phyloP scores from a whole-genome alignment of 495 filamentous ascomycete species.

The Talaromyces nanjingensis region DNA sequence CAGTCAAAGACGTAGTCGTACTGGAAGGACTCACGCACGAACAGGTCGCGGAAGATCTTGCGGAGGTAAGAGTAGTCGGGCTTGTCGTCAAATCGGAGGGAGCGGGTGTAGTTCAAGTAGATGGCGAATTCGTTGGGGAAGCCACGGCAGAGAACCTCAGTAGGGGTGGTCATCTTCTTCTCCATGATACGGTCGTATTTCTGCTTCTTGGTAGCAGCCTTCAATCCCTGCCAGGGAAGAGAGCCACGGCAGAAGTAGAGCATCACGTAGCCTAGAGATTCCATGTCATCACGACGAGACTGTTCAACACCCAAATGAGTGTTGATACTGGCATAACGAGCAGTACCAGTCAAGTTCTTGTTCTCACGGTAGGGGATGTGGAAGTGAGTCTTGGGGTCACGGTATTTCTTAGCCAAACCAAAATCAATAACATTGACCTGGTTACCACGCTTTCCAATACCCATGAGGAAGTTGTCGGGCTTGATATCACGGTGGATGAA shows the following conservation, averaged over 20 bases:
- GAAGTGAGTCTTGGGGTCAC: constrained; percentile 99
- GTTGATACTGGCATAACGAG: constrained; percentile 99
- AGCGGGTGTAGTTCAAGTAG: constrained; percentile 98
- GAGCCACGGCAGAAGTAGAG: constrained; percentile 99
- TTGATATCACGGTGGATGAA: constrained; percentile 99
- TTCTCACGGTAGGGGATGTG: constrained; percentile 99
- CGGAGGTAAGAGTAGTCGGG: constrained; percentile 99
- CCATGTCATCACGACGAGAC: constrained; percentile 99
- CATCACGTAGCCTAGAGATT: constrained; percentile 99
- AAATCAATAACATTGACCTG: constrained; percentile 99
- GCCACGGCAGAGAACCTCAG: constrained; percentile 96
- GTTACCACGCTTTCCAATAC: constrained; percentile 98
- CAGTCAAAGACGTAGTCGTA: constrained; percentile 99
- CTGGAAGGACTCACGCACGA: constrained; percentile 98
- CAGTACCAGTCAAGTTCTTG: constrained; percentile 99
- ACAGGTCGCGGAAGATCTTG: constrained; percentile 99
- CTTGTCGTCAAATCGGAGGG: constrained; percentile 98
- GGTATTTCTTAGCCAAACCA: constrained; percentile 99
- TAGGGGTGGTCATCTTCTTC: constrained; percentile 99
- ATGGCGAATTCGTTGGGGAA: constrained; percentile 99
- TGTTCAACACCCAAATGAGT: constrained; percentile 98
- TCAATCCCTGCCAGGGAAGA: constrained; percentile 97
- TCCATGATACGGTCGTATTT: constrained; percentile 99
- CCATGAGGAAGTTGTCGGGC: constrained; percentile 99
- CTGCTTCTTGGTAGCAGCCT: constrained; percentile 99